Base-by-base conservation (phyloP, 2,329 filamentous ascomycete species). In the Calonectria crousiana region DNA sequence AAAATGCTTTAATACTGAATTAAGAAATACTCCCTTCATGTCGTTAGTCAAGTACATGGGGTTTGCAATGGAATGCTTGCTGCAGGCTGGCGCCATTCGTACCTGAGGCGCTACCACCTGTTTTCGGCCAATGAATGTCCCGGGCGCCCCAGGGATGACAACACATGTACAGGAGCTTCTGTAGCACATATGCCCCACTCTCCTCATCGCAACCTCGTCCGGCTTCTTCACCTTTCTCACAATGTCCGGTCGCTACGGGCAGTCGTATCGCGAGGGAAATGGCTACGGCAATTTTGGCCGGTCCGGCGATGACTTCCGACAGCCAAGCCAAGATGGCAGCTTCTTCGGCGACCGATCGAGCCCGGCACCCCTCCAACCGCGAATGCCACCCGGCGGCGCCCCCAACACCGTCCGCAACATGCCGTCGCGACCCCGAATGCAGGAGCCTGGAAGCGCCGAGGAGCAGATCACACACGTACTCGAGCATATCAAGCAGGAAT, bases 401-500 rank as follows among this genome's bases (percentile, higher is more conserved):
- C 66, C 77, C 56, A 62, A 38, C 36, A 49, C 60, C 60, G 60
- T 83, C 64, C 83, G 84, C 70, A 81, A 78, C 72, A 83, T 84
- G 82, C 78, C 84, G 32, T 85, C 85, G 38, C 79, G 85, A 69
- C 76, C 82, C 69, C 82, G 82, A 77, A 82, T 84, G 76, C 85
- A 81, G 74, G 86, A 85, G 78, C 87, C 89, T 23, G 56, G 56
- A 53, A 89, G 85, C 76, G 89, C 89, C 69, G 89, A 91, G 83
- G 85, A 88, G 64, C 89, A 91, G 82, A 91, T 92, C 73, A 85
- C 86, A 65, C 88, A 91, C 79, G 91, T 98, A 2, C 88, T 98
- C 64, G 92, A 95, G 78, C 92, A 94, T 78, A 98, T 99, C 81
- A 93, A 96, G 82, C 87, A 90, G 72, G 95, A 98, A 82, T 99